Conservation (phyloP, 306 rosid genomes). For the Quercus suber region DNA sequence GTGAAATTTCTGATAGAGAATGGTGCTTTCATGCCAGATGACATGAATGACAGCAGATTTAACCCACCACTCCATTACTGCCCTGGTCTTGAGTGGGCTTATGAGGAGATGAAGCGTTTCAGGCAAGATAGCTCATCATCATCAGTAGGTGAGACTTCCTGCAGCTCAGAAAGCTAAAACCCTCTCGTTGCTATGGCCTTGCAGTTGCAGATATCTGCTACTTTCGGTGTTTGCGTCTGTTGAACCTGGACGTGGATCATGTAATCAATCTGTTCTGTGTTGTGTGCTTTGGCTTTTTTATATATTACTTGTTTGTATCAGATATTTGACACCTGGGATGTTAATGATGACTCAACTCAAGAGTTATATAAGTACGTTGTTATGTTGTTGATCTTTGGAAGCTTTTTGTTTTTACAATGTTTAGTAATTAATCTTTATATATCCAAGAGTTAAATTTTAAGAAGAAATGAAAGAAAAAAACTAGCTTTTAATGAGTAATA, state of each 20-base stretch:
- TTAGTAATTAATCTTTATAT: too few species aligned
- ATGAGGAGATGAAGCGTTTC: slow-evolving; percentile 85
- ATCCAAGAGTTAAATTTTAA: too few species aligned
- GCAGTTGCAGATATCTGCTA: neutral
- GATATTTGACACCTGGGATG: too few species aligned
- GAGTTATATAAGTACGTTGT: too few species aligned
- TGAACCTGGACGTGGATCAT: neutral
- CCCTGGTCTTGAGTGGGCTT: slow-evolving; percentile 96
- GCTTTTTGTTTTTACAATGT: too few species aligned
- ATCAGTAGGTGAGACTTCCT: slow-evolving; percentile 55
- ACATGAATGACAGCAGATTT: slow-evolving; percentile 79
- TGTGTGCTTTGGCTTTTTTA: too few species aligned
- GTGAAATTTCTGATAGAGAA: slow-evolving; percentile 83
- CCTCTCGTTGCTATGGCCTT: neutral
- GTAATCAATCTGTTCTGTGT: too few species aligned
- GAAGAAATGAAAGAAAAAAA: too few species aligned
- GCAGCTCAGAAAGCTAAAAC: slow-evolving; percentile 65
- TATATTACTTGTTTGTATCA: too few species aligned
- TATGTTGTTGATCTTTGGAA: too few species aligned
- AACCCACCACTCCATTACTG: slow-evolving; percentile 97
- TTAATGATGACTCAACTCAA: too few species aligned
- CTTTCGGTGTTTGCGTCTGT: neutral
- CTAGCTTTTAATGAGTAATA: too few species aligned
- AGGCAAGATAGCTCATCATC: slow-evolving; percentile 43
- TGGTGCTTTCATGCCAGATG: slow-evolving; percentile 91